phyloP scores from a whole-genome alignment of 805 yeast genomes.

The Wickerhamiella kazuoi region DNA sequence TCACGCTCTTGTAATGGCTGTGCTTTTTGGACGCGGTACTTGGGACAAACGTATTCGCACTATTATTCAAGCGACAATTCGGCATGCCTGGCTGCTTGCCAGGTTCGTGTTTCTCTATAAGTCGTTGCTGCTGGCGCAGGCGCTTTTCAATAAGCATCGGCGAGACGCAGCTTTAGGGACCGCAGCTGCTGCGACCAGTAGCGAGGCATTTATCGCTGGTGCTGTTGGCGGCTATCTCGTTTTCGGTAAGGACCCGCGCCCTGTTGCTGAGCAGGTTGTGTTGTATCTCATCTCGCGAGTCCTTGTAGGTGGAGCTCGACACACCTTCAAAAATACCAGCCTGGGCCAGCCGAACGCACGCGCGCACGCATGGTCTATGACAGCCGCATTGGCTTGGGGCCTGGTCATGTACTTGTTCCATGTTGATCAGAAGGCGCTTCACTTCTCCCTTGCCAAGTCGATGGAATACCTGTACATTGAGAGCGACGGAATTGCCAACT shows the following conservation, averaged over 20 bases:
- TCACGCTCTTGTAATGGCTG: constrained; percentile 45
- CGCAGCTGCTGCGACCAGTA: constrained; percentile 8
- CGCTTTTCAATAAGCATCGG: constrained; percentile 13
- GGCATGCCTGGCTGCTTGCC: constrained; percentile 40
- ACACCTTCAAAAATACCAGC: constrained; percentile 8
- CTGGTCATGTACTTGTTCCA: constrained; percentile 54
- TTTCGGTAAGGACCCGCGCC: constrained; percentile 24
- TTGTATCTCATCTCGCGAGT: constrained; percentile 58
- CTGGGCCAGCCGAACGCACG: constrained; percentile 10
- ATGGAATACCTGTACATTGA: constrained; percentile 60
- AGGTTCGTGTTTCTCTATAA: constrained; percentile 39
- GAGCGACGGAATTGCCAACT: constrained; percentile 7
- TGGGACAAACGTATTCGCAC: constrained; percentile 24
- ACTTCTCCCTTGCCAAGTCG: constrained; percentile 44
- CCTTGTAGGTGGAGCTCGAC: constrained; percentile 33
- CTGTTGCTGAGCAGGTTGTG: constrained; percentile 54
- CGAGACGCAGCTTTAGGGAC: constrained; percentile 6
- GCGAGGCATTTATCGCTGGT: constrained; percentile 22
- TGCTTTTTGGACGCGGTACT: constrained; percentile 38
- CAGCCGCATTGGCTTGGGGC: constrained; percentile 56
- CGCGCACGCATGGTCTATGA: constrained; percentile 34
- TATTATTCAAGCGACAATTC: constrained; percentile 34
- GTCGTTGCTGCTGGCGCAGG: constrained; percentile 18
- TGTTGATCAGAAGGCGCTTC: constrained; percentile 42
- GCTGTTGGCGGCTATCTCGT: constrained; percentile 25